Conservation (phyloP, 2,329 filamentous ascomycete genomes). For the Trichophyton benhamiae region DNA sequence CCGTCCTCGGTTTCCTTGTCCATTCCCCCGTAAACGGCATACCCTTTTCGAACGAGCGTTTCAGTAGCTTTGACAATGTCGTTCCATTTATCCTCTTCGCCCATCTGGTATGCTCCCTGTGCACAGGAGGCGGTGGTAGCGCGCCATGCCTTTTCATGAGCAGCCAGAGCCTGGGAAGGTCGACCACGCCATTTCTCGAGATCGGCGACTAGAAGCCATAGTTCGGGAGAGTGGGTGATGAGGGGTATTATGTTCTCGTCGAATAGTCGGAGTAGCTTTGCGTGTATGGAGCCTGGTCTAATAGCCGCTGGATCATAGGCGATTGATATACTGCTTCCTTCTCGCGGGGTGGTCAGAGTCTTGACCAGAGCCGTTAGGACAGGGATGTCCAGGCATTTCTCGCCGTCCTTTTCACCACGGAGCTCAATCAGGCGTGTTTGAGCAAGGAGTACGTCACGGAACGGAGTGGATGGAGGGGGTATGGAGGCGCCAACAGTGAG, state of each 20-base stretch:
- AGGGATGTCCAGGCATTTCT: slow-evolving; percentile 63
- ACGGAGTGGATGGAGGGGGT: slow-evolving; percentile 52
- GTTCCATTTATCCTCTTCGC: slow-evolving; percentile 54
- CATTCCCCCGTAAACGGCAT: slow-evolving; percentile 63
- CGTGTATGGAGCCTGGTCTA: slow-evolving; percentile 42
- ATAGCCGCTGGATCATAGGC: slow-evolving; percentile 16
- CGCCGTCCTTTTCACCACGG: slow-evolving; percentile 51
- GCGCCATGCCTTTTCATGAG: slow-evolving; percentile 83
- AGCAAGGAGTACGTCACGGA: slow-evolving; percentile 62
- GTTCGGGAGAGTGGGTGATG: slow-evolving; percentile 63
- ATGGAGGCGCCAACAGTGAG: slow-evolving; percentile 73
- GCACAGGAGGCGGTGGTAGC: slow-evolving; percentile 42
- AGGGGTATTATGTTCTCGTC: slow-evolving; percentile 66
- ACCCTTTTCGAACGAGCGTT: slow-evolving; percentile 60
- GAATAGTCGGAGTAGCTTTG: slow-evolving; percentile 53
- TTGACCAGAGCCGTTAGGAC: slow-evolving; percentile 61
- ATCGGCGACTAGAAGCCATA: slow-evolving; percentile 64
- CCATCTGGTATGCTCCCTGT: slow-evolving; percentile 37
- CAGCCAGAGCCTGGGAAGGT: slow-evolving; percentile 61
- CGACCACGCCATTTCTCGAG: slow-evolving; percentile 62
- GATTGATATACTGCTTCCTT: slow-evolving; percentile 13
- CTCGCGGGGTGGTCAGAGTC: slow-evolving; percentile 45
- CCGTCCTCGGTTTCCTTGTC: slow-evolving; percentile 42
- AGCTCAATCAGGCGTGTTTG: slow-evolving; percentile 65
- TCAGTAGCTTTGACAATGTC: slow-evolving; percentile 66